Percentiles rank a stretch among this genome's conserved stretches.
Conservation (phyloP, 164 flowering plant species). For the grape (Vitis vinifera) region DNA sequence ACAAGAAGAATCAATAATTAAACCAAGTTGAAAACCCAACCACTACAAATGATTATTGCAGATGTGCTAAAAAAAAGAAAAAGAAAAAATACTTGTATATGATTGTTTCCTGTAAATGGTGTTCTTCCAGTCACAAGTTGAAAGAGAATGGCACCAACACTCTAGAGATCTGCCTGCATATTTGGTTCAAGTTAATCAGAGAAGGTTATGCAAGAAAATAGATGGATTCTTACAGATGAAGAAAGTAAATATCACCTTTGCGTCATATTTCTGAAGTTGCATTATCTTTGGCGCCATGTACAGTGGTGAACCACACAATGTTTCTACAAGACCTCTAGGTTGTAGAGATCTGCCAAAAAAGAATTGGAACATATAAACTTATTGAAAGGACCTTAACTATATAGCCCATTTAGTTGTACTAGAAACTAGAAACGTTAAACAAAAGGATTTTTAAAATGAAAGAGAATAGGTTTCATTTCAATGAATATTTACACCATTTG, state of each 20-base stretch:
- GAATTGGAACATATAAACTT: conserved; percentile 5
- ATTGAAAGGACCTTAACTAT: not conserved
- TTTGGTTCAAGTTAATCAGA: conserved; percentile 26
- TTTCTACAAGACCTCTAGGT: conserved; percentile 93
- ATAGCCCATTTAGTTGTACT: not conserved
- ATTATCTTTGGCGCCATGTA: conserved; percentile 99
- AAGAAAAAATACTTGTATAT: conserved; percentile 54
- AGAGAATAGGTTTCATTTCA: no score
- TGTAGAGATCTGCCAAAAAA: conserved; percentile 72
- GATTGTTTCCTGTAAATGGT: conserved; percentile 91
- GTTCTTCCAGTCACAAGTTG: conserved; percentile 94
- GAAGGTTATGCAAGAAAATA: conserved; percentile 1
- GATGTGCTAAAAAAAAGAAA: not conserved
- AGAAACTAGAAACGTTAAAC: no score
- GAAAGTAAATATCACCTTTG: conserved; percentile 64
- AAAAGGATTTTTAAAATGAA: no score
- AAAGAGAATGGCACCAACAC: conserved; percentile 93
- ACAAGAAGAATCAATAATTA: no score
- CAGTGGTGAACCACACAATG: conserved; percentile 98
- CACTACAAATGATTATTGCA: not conserved
- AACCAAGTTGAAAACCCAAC: not conserved
- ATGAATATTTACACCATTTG: no score
- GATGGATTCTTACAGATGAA: not conserved
- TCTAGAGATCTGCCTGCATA: conserved; percentile 99
- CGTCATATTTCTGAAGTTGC: conserved; percentile 98